Percentiles rank a stretch among this genome's conserved stretches.
Evolutionary conservation across 768 basidiomycete species (phyloP).

Genomic region (Lentinula edodes): DNA sequence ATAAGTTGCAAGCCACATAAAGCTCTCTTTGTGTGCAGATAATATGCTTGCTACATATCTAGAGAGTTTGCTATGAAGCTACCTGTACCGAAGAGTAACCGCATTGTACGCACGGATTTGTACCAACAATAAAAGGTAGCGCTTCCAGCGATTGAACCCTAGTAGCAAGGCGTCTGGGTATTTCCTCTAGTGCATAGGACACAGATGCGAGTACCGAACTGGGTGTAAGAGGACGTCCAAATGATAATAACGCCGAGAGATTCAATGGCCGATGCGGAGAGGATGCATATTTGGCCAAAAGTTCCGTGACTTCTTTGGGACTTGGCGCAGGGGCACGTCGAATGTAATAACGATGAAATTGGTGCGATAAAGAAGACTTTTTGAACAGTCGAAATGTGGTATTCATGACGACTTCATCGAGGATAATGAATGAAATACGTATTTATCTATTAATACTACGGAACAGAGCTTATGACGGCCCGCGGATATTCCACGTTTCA

Average conservation of each 20-base stretch:
- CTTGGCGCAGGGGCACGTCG: conserved; percentile 43
- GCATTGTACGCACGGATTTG: conserved; percentile 47
- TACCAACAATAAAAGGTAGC: conserved; percentile 84
- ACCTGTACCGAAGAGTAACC: background rate
- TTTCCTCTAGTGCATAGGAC: conserved; percentile 65
- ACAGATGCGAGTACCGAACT: conserved; percentile 73
- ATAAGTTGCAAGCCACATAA: conserved; percentile 63
- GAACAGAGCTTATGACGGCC: background rate
- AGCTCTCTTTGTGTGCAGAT: conserved; percentile 63
- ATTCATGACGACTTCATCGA: background rate
- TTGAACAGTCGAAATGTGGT: background rate
- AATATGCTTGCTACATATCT: conserved; percentile 66
- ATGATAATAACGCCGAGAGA: conserved; percentile 67
- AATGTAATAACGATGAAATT: background rate
- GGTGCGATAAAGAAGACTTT: background rate
- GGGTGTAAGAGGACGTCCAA: conserved; percentile 66
- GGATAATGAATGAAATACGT: background rate
- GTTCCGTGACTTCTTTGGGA: conserved; percentile 46
- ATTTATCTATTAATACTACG: background rate
- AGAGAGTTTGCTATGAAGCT: background rate
- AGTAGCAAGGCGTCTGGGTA: conserved; percentile 70
- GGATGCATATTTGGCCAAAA: conserved; percentile 59
- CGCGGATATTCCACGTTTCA: background rate
- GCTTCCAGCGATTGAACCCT: conserved; percentile 70
- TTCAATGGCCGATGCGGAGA: conserved; percentile 66